Base-by-base conservation (phyloP, 2,329 filamentous ascomycete genomes). In the Epichloe glyceriae region DNA sequence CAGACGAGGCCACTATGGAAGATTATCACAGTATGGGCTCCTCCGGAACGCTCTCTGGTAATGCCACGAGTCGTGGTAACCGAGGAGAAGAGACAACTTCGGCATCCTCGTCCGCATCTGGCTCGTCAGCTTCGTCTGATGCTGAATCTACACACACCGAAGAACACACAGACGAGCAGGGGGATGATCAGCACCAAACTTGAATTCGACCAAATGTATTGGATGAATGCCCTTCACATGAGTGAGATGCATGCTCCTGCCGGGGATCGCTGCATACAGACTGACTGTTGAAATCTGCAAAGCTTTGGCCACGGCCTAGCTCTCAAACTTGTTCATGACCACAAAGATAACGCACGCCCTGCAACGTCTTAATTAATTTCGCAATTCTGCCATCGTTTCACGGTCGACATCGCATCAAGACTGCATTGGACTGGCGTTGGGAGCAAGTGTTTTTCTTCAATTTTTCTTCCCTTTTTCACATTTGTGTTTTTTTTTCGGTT, bases 21-120 rank as follows among this genome's bases (percentile, higher is more conserved):
- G 70, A 69, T 37, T 75, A 71, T 55, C 66, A 65, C 50, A 72
- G 71, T 58, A 64, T 74, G 54, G 64, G 68, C 17, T 76, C 73
- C 11, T 70, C 73, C 4, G 64, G 66, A 20, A 67, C 72, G 30
- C 58, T 74, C 5, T 62, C 64, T 4, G 65, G 57, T 60, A 66
- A 55, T 42, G 66, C 58, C 20, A 62, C 59, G 46, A 66, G 64
- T 50, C 62, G 64, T 52, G 59, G 57, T 47, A 59, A 64, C 44
- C 49, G 55, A 26, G 62, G 62, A 46, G 66, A 64, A 20, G 67
- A 67, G 40, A 62, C 62, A 2, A 62, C 22, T 12, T 52, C 52
- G 4, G 62, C 64, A 17, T 62, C 53, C 11, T 56, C 55, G 14
- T 55, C 54, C 30, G 52, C 55, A 6, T 58, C 61, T 4, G 50